A percentile compares a stretch with the other conserved stretches of the same genome.
phyloP scores from a whole-genome alignment of 2,329 filamentous ascomycete species.

The Hirsutella rhossiliensis region DNA sequence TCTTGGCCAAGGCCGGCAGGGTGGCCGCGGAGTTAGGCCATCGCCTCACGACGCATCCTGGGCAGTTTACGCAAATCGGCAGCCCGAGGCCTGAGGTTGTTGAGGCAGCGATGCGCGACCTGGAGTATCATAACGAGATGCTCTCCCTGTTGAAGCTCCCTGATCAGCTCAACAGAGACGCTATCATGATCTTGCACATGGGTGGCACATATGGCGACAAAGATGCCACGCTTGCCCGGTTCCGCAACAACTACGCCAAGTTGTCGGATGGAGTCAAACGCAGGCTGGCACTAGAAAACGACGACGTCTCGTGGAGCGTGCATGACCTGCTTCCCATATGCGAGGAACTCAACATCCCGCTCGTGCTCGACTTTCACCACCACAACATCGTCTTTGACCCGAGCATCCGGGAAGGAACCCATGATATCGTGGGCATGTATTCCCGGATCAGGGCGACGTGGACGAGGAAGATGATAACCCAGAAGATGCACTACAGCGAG shows the following conservation, averaged over 20 bases:
- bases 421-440: constrained; percentile 64
- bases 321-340: constrained; percentile 84
- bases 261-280: constrained; percentile 62
- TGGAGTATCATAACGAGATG: constrained; percentile 83
- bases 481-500: constrained; percentile 97
- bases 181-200: constrained; percentile 91
- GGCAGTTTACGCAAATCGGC: constrained; percentile 85
- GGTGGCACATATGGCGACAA: constrained; percentile 88
- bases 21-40: constrained; percentile 71
- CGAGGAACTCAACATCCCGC: constrained; percentile 84
- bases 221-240: constrained; percentile 62
- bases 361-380: constrained; percentile 89
- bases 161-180: constrained; percentile 67
- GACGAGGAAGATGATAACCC: constrained; percentile 70
- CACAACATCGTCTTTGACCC: constrained; percentile 87
- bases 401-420: constrained; percentile 66
- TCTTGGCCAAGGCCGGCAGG: constrained; percentile 62
- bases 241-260: constrained; percentile 59
- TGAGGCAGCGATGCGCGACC: constrained; percentile 62
- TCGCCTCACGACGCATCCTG: constrained; percentile 79
- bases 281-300: constrained; percentile 82
- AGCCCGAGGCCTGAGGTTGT: constrained; percentile 72
- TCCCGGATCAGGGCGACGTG: constrained; percentile 74
- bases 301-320: constrained; percentile 86
- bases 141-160: constrained; percentile 66